Conservation (phyloP, 1,284 basidiomycete genomes). For the Vanrija humicola region DNA sequence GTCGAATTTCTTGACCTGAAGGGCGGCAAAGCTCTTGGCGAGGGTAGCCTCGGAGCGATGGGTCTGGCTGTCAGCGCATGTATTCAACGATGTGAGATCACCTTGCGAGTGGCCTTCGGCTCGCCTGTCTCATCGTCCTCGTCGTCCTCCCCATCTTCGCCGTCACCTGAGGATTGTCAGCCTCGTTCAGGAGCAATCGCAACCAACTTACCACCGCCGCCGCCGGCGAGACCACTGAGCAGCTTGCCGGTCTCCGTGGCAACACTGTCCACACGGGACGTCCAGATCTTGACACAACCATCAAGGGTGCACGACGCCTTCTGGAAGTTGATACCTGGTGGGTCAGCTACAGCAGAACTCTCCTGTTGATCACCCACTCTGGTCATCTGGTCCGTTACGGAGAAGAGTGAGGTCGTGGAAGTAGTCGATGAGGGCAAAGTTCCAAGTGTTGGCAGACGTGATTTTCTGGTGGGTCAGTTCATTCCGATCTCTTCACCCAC, state of each 20-base stretch:
- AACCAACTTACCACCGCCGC: slow-evolving; percentile 24
- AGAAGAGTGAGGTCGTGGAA: slow-evolving; percentile 99
- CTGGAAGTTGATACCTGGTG: slow-evolving; percentile 85
- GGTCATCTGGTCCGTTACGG: slow-evolving; percentile 82
- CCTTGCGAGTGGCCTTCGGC: slow-evolving; percentile 36
- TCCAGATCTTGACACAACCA: slow-evolving; percentile 99
- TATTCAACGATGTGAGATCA: slow-evolving; percentile 3
- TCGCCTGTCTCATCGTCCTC: slow-evolving; percentile 44
- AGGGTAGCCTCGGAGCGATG: slow-evolving; percentile 73
- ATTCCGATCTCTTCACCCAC: slow-evolving; percentile 53
- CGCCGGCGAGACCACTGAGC: slow-evolving; percentile 77
- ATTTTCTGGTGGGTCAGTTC: slow-evolving; percentile 73
- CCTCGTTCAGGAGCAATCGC: slow-evolving; percentile 22
- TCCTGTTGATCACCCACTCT: slow-evolving; percentile 30
- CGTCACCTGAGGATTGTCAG: slow-evolving; percentile 43
- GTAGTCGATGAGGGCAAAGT: slow-evolving; percentile 96
- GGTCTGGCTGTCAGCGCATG: slow-evolving; percentile 44
- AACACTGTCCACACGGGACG: slow-evolving; percentile 92
- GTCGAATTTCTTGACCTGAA: slow-evolving; percentile 88
- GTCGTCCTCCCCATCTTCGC: slow-evolving; percentile 57
- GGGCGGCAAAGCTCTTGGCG: slow-evolving; percentile 72
- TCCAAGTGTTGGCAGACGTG: slow-evolving; percentile 96
- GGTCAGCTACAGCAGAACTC: background rate
- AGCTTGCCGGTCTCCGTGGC: slow-evolving; percentile 96
- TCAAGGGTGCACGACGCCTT: slow-evolving; percentile 96